Conservation (phyloP, 2,329 filamentous ascomycete species). For the Trichophyton schoenleinii region DNA sequence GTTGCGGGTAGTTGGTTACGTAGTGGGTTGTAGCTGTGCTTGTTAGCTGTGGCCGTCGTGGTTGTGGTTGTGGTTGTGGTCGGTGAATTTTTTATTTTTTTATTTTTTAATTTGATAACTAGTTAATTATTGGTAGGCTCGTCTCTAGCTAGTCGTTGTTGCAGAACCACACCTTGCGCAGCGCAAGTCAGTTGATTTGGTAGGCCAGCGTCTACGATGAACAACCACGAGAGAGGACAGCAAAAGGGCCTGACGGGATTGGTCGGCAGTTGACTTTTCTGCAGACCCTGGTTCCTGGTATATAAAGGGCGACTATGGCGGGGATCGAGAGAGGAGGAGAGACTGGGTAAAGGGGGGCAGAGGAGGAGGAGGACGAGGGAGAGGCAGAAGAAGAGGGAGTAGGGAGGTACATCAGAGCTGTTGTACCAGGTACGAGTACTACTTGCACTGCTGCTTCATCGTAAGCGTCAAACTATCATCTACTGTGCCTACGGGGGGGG, state of each 20-base stretch:
- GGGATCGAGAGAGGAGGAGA: slow-evolving; percentile 12
- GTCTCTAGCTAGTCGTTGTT: no score
- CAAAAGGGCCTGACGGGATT: neutral
- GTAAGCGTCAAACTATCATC: no score
- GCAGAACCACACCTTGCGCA: no score
- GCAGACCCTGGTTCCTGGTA: neutral
- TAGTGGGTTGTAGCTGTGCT: neutral
- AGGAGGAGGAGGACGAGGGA: slow-evolving; percentile 11
- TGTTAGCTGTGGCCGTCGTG: neutral
- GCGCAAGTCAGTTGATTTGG: no score
- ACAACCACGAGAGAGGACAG: neutral
- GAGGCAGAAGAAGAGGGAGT: slow-evolving; percentile 6
- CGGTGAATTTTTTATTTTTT: no score
- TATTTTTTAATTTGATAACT: no score
- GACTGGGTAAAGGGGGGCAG: slow-evolving; percentile 6
- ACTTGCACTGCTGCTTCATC: no score
- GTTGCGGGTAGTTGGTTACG: neutral
- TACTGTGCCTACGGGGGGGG: no score
- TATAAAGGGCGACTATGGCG: slow-evolving; percentile 10
- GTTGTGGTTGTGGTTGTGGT: neutral
- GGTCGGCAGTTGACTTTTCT: neutral
- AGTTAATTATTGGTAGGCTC: no score
- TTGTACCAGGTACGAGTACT: neutral
- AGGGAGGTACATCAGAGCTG: slow-evolving; percentile 6
- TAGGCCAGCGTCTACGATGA: neutral